Conservation (phyloP, 345 rosid genomes). For the Arabidopsis thaliana region TAIR10.1 NC_003070.9:11751501-11752000, state of each 20-base stretch:
- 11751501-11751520: constrained; percentile 56
- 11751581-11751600: constrained; percentile 71
- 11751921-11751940: constrained; percentile 42
- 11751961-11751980: constrained; percentile 45
- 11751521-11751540: constrained; percentile 58
- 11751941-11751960: constrained; percentile 35
- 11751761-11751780: constrained; percentile 65
- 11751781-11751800: constrained; percentile 75
- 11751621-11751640: constrained; percentile 51
- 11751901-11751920: constrained; percentile 35
- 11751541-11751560: constrained; percentile 80
- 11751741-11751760: constrained; percentile 89
- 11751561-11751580: constrained; percentile 55
- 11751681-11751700: constrained; percentile 64
- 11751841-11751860: constrained; percentile 82
- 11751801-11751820: constrained; percentile 44
- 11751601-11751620: constrained; percentile 59
- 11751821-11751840: constrained; percentile 82
- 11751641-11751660: constrained; percentile 36
- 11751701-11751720: constrained; percentile 86
- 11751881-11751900: constrained; percentile 51
- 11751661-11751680: constrained; percentile 62
- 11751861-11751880: constrained; percentile 84
- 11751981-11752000: constrained; percentile 56
- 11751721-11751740: constrained; percentile 81